These are phyloP conservation scores for Penicillium dipodomyicola DNA, from an alignment of 495 filamentous ascomycete species.

Conservation along the genomic window DNA sequence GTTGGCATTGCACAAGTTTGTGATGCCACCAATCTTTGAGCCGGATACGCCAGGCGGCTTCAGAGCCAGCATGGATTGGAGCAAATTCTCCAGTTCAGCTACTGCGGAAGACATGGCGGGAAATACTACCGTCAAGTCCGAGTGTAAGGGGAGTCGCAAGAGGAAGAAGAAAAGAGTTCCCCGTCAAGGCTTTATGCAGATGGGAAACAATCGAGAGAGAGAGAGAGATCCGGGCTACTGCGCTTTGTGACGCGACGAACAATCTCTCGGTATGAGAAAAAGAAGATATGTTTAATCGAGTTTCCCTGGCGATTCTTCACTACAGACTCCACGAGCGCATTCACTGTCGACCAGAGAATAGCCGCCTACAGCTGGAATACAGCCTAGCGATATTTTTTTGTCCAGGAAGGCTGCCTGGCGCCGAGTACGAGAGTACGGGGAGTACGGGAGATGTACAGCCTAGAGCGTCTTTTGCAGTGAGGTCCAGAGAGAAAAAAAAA, in stretches of 20 bases:
- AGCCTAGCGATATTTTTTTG: constrained; percentile 36
- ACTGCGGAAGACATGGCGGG: constrained; percentile 71
- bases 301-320: constrained; percentile 34
- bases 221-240: constrained; percentile 7
- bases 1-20: constrained; percentile 78
- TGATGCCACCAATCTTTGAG: constrained; percentile 83
- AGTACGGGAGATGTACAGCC: constrained; percentile 36
- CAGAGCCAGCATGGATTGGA: constrained; percentile 86
- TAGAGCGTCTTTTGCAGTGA: constrained; percentile 27
- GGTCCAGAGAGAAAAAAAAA: constrained; percentile 21
- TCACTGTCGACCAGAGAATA: constrained; percentile 35
- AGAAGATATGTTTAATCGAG: constrained; percentile 27
- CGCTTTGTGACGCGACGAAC: constrained; percentile 3
- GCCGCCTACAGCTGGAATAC: constrained; percentile 49
- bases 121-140: constrained; percentile 12
- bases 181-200: constrained; percentile 3
- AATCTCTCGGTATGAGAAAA: constrained; percentile 1
- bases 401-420: constrained; percentile 27
- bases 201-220: neutral
- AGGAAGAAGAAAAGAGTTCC: constrained; percentile 1
- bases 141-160: constrained; percentile 14
- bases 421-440: constrained; percentile 33
- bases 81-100: constrained; percentile 83
- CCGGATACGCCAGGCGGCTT: constrained; percentile 94
- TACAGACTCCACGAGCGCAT: constrained; percentile 44